Conservation (phyloP, 2,329 filamentous ascomycete species). For the Hypoxylon sp. region DNA sequence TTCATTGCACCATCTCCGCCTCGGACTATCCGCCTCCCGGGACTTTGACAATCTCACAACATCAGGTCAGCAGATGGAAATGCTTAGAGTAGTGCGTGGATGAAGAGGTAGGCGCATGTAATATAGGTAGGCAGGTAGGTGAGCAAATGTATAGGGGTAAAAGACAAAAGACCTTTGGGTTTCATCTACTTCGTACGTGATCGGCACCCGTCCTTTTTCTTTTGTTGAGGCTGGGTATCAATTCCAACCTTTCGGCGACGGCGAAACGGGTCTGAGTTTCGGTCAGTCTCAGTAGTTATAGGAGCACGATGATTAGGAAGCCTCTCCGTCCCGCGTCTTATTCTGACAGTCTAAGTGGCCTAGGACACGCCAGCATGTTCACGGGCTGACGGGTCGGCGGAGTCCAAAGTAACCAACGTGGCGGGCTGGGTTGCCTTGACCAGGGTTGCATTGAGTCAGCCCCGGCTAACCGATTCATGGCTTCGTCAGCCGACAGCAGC, state of each 20-base stretch:
- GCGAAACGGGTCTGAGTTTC: conserved; percentile 33
- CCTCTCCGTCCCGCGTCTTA: conserved; percentile 26
- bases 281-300: conserved; percentile 30
- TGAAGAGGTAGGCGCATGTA: too few relatives aligned
- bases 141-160: too few relatives aligned
- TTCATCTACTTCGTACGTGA: too few relatives aligned
- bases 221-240: too few relatives aligned
- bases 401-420: conserved; percentile 31
- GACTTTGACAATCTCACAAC: too few relatives aligned
- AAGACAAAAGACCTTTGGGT: too few relatives aligned
- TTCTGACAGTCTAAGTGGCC: conserved; percentile 21
- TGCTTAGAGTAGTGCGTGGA: too few relatives aligned
- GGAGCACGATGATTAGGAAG: conserved; percentile 26
- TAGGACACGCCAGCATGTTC: conserved; percentile 21
- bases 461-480: conserved; percentile 34
- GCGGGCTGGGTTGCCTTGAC: conserved; percentile 32
- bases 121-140: too few relatives aligned
- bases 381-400: conserved; percentile 28
- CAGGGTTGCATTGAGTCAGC: conserved; percentile 37
- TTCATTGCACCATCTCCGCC: conserved; percentile 26
- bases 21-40: conserved; percentile 34
- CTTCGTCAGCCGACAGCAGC: conserved; percentile 32
- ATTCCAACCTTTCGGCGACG: conserved; percentile 27
- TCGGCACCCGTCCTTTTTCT: too few relatives aligned
- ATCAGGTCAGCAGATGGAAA: too few relatives aligned